Evolutionary conservation across 2,329 filamentous ascomycete genomes (phyloP), one percentile per base, ranked within the genome.

Genomic region (Neophaeococcomyces aloes): DNA sequence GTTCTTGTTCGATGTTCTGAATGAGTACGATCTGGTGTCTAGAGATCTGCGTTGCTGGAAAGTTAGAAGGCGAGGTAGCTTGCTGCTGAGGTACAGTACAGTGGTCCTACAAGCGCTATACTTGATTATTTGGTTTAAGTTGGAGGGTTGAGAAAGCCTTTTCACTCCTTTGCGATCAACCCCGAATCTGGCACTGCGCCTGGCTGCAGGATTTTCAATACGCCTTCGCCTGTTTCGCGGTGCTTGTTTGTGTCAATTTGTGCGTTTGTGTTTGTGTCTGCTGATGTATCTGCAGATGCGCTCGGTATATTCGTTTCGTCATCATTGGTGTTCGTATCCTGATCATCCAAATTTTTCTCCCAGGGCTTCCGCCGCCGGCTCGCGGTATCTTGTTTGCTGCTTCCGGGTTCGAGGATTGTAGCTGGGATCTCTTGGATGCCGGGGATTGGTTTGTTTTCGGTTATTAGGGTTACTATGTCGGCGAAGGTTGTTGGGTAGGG

Each of bases 381-480:
- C 17, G 68, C 69, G 18, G 44, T 50, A 41, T 55, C 53, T 7
- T 49, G 32, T 42, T 55, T 54, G 15, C 49, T 53, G n/a, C 65
- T 67, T 42, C 70, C 68, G 38, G 69, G 61, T 17, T 73, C 71
- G 15, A 88, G 69, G 4, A 94, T 69, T 0, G 81, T 91, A 53
- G 86, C 76, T 3, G 88, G 86, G 42, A 95, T 89, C 50, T 94
- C 78, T 53, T 80, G 79, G 57, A 95, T 93, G 1, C 88, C 88
- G 1, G 87, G 86, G 33, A 95, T 82, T 0, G 84, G 81, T 54
- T 86, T 79, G 42, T 86, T 86, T 21, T 78, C 80, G 18, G 85
- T 84, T 42, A 95, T 84, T 43, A 94, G 75, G 56, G 86, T 82
- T 44, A 94, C 81, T 49, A 95, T 86, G 52, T 89, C 79, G 6